Evolutionary conservation across 805 yeast genomes (phyloP).

Genomic region (Metschnikowia hibisci): DNA sequence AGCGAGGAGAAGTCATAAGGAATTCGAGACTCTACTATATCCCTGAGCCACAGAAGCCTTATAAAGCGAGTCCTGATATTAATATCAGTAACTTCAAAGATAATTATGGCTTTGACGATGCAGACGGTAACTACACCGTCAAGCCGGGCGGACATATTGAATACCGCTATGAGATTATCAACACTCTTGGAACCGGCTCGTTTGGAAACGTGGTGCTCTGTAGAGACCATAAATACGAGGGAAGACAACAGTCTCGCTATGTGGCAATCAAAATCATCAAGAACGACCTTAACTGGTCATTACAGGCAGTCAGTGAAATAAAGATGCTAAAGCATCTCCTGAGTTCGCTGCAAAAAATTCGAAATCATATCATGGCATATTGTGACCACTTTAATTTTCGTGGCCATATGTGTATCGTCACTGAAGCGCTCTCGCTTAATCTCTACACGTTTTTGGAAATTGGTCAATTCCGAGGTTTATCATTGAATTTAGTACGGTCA

Average conservation of each 20-base stretch:
- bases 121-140: constrained; percentile 55
- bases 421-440: constrained; percentile 68
- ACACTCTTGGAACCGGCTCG: constrained; percentile 69
- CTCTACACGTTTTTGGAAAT: constrained; percentile 57
- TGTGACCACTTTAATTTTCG: constrained; percentile 72
- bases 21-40: constrained; percentile 47
- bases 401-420: constrained; percentile 76
- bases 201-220: constrained; percentile 77
- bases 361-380: constrained; percentile 46
- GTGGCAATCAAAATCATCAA: constrained; percentile 79
- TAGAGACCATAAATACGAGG: constrained; percentile 53
- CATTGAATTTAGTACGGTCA: constrained; percentile 34
- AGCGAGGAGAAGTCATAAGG: constrained; percentile 57
- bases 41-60: constrained; percentile 28
- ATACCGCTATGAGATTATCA: constrained; percentile 62
- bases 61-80: constrained; percentile 18
- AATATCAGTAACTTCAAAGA: constrained; percentile 37
- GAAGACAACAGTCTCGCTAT: constrained; percentile 23
- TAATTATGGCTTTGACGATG: constrained; percentile 74
- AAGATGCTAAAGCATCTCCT: constrained; percentile 53
- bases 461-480: constrained; percentile 47
- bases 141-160: constrained; percentile 66
- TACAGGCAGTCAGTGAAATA: constrained; percentile 77
- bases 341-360: constrained; percentile 10
- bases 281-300: constrained; percentile 66